A percentile compares a stretch with the other conserved stretches of the same genome.
phyloP scores from a whole-genome alignment of 2,329 filamentous ascomycete species.

The Aspergillus latus region DNA sequence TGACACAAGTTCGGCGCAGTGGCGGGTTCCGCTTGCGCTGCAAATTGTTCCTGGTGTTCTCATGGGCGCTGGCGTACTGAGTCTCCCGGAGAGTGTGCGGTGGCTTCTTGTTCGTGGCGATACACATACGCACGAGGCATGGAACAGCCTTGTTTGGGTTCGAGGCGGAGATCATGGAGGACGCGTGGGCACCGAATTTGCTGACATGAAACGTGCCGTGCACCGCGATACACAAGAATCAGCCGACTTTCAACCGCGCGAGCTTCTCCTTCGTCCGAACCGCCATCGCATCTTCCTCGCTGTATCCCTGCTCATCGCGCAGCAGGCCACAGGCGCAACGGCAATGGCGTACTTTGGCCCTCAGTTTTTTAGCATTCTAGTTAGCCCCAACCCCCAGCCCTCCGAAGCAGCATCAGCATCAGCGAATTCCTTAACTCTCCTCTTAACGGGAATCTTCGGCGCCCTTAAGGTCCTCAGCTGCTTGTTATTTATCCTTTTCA shows the following conservation, averaged over 20 bases:
- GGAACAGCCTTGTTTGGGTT: constrained; percentile 53
- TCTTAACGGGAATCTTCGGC: constrained; percentile 56
- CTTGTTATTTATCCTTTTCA: constrained; percentile 52
- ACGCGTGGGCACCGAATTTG: constrained; percentile 46
- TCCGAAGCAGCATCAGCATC: neutral
- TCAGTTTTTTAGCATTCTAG: constrained; percentile 55
- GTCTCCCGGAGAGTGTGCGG: constrained; percentile 51
- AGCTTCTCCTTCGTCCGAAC: constrained; percentile 50
- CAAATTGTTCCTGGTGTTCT: constrained; percentile 51
- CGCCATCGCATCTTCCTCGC: constrained; percentile 46
- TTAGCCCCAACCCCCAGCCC: constrained; percentile 25
- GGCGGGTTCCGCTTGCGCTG: constrained; percentile 58
- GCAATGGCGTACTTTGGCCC: constrained; percentile 57
- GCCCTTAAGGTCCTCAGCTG: constrained; percentile 55
- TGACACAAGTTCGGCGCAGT: constrained; percentile 42
- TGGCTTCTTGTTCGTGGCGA: constrained; percentile 52
- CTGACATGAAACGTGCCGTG: constrained; percentile 51
- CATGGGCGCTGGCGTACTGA: constrained; percentile 51
- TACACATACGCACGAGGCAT: constrained; percentile 43
- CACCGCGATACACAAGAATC: constrained; percentile 48
- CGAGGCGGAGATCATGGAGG: constrained; percentile 43
- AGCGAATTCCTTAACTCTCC: constrained; percentile 44
- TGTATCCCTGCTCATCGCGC: constrained; percentile 51
- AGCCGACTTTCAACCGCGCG: constrained; percentile 44
- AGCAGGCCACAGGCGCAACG: constrained; percentile 56